A percentile compares a stretch with the other conserved stretches of the same genome.
Conservation (phyloP, 1,284 basidiomycete species). For the Moesziomyces sp. region DNA sequence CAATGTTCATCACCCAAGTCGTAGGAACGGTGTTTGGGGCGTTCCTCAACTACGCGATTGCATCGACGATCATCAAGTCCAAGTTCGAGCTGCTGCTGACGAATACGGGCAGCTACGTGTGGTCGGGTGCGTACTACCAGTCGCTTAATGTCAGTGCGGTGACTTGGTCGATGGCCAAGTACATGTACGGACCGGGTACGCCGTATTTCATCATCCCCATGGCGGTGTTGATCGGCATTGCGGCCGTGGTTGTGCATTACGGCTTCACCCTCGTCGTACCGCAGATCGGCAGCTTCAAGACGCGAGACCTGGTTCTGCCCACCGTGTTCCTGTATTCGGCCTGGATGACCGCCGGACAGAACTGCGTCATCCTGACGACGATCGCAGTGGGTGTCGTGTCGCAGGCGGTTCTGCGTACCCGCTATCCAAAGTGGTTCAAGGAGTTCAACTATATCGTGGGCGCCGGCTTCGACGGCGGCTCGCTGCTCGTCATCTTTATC, state of each 20-base stretch:
- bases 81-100: constrained; percentile 45
- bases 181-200: constrained; percentile 28
- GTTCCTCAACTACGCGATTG: constrained; percentile 46
- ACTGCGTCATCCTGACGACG: constrained; percentile 71
- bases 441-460: constrained; percentile 79
- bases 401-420: constrained; percentile 74
- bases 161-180: constrained; percentile 44
- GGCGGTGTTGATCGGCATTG: constrained; percentile 30
- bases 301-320: constrained; percentile 19
- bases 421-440: constrained; percentile 73
- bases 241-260: constrained; percentile 26
- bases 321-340: constrained; percentile 28
- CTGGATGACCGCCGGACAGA: constrained; percentile 72
- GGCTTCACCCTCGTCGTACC: constrained; percentile 12
- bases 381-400: constrained; percentile 74
- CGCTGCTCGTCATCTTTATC: constrained; percentile 77
- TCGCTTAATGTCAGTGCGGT: constrained; percentile 32
- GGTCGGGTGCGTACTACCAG: constrained; percentile 38
- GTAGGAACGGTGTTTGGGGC: constrained; percentile 43
- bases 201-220: constrained; percentile 43
- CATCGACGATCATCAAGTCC: constrained; percentile 25
- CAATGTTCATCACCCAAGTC: constrained; percentile 46
- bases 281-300: constrained; percentile 13
- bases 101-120: constrained; percentile 37
- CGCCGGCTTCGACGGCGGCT: constrained; percentile 77